These are phyloP conservation scores for Tulasnella sp. DNA, from an alignment of 768 basidiomycete species.

Conservation along the genomic window DNA sequence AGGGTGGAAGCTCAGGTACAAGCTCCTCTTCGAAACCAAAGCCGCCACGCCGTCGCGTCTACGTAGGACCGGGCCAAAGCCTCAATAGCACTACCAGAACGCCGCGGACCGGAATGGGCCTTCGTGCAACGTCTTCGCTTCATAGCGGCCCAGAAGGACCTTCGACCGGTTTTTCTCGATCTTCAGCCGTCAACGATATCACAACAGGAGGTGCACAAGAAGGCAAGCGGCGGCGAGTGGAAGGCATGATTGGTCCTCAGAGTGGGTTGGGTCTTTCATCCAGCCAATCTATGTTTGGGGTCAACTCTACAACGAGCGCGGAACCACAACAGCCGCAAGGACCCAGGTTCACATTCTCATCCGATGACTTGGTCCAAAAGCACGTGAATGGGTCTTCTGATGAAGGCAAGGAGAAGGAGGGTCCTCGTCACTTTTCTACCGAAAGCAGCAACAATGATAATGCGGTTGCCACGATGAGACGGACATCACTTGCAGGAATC, in stretches of 20 bases:
- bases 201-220: not conserved
- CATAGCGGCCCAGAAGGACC: not conserved
- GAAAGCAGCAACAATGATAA: not conserved
- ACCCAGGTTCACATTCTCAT: too few species aligned
- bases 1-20: not conserved
- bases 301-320: too few species aligned
- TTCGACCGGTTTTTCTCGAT: not conserved
- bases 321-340: too few species aligned
- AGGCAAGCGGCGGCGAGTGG: slow-evolving; percentile 9
- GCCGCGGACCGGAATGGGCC: not conserved
- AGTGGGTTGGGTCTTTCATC: too few species aligned
- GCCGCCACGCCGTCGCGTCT: slow-evolving; percentile 2
- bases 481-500: not conserved
- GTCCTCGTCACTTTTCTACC: too few species aligned
- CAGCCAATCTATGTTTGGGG: too few species aligned
- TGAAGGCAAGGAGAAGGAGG: too few species aligned
- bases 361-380: too few species aligned
- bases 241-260: not conserved
- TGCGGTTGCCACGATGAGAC: not conserved
- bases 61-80: slow-evolving; percentile 11
- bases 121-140: too few species aligned
- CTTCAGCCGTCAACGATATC: not conserved
- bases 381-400: too few species aligned
- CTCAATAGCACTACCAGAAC: slow-evolving; percentile 1
- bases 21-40: not conserved